These are phyloP conservation scores for Onygenales sp. DNA, from an alignment of 2,329 filamentous ascomycete species.

Conservation along the genomic window DNA sequence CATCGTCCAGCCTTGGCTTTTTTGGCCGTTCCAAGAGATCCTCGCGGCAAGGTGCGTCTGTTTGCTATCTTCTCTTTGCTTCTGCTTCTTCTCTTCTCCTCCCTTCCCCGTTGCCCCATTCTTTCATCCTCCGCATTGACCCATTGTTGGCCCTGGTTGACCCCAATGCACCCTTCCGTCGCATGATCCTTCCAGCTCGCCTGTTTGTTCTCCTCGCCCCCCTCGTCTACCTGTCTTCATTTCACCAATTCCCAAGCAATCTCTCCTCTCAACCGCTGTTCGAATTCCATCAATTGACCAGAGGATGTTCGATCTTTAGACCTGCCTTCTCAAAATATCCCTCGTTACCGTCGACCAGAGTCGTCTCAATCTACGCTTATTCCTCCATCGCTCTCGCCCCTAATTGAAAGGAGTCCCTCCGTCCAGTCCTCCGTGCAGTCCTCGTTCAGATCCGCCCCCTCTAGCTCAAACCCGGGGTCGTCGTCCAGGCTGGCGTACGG, in stretches of 20 bases:
- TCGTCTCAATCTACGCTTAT: conserved; percentile 24
- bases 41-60: conserved; percentile 20
- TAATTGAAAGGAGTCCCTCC: conserved; percentile 17
- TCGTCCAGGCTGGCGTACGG: conserved; percentile 9
- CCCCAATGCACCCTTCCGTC: not conserved
- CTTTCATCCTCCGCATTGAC: not conserved
- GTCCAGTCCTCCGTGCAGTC: conserved; percentile 20
- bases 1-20: conserved; percentile 24
- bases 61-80: not conserved
- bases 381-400: conserved; percentile 20
- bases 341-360: not conserved
- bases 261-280: not conserved
- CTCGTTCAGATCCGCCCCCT: not conserved
- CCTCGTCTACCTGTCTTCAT: not conserved
- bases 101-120: not conserved
- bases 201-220: not conserved
- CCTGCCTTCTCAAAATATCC: conserved; percentile 2
- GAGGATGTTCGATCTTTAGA: conserved; percentile 1
- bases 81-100: not conserved
- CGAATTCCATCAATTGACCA: conserved; percentile 1
- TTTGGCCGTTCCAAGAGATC: conserved; percentile 29
- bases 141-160: not conserved
- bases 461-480: conserved; percentile 13
- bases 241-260: not conserved
- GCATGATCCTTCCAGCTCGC: not conserved